Conservation (phyloP, 495 filamentous ascomycete species). For the Xylaria castorea region DNA sequence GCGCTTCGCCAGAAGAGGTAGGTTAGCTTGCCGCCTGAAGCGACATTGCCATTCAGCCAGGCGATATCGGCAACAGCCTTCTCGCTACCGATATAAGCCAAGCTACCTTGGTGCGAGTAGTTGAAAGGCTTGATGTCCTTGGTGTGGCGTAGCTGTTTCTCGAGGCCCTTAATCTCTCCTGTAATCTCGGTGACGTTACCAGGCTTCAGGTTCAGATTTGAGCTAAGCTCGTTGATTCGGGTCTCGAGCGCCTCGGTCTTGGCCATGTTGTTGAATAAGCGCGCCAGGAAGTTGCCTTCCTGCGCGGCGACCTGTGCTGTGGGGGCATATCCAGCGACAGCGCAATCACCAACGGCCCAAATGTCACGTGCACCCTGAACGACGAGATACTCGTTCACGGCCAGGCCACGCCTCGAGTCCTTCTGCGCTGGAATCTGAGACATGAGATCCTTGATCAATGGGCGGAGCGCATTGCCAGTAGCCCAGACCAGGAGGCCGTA, state of each 20-base stretch:
- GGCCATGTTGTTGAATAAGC: constrained; percentile 97
- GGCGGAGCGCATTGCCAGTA: constrained; percentile 92
- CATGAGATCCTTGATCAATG: constrained; percentile 89
- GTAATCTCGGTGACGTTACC: constrained; percentile 68
- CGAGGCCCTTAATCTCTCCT: constrained; percentile 80
- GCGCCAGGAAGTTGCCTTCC: constrained; percentile 93
- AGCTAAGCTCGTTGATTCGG: constrained; percentile 68
- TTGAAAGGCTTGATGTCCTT: constrained; percentile 97
- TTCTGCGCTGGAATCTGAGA: constrained; percentile 90
- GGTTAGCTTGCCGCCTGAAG: constrained; percentile 79
- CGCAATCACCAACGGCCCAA: constrained; percentile 85
- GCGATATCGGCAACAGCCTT: constrained; percentile 97
- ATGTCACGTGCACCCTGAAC: constrained; percentile 96
- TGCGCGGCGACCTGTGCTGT: constrained; percentile 96
- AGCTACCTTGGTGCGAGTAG: constrained; percentile 94
- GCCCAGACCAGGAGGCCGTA: constrained; percentile 98
- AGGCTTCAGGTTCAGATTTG: constrained; percentile 56
- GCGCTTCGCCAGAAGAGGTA: constrained; percentile 97
- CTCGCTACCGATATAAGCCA: constrained; percentile 98
- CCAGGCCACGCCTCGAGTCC: constrained; percentile 91
- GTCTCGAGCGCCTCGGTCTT: constrained; percentile 82
- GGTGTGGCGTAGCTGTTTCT: constrained; percentile 84
- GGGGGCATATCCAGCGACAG: constrained; percentile 94
- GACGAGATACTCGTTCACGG: constrained; percentile 97
- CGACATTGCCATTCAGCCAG: constrained; percentile 96